Evolutionary conservation across 495 filamentous ascomycete species (phyloP), one percentile per base, ranked within the genome.

Genomic region (Aspergillus hancockii): DNA sequence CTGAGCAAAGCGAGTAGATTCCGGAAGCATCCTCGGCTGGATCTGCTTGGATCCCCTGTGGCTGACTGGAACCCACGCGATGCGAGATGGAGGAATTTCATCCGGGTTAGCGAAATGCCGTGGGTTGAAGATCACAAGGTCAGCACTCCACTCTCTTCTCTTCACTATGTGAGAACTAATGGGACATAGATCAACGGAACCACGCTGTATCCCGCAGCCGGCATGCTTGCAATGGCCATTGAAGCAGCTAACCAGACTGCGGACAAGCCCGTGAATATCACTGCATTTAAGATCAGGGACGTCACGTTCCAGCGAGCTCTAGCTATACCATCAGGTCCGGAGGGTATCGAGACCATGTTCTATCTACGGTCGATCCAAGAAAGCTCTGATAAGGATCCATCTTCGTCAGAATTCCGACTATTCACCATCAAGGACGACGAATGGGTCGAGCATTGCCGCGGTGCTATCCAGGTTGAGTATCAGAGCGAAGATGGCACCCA

Each of bases 271-370:
- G 46, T 52, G 47, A 23, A 8, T 19, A 56, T 70, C 30, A 18
- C 30, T 34, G 54, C 49, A n/a, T 74, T 64, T 55, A 55, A 59
- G 8, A 45, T 77, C 4, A 62, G 65, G 13, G 66, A 79, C 28
- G 60, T 72, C 22, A 34, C 38, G 21, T 57, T 77, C 28, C 56
- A 68, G 8, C 63, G 54, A 25, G 65, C 73, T 1, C 59, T 75
- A 22, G 54, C 71, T 28, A 67, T 75, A 32, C 60, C 73, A 9
- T 43, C 64, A 0, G 57, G 59, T 0, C 57, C 65, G 1, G 54
- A 72, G 8, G 77, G 71, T n/a, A 36, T 75, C 23, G 76, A 81
- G 58, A 70, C 72, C 8, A 52, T 65, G 47, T 40, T 81, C n/a
- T 55, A 57, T 7, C 60, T 79, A 5, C 65, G 55, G 10, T 22